These are phyloP conservation scores for Sarocladium strictum DNA, from an alignment of 2,329 filamentous ascomycete genomes.

Conservation along the genomic window DNA sequence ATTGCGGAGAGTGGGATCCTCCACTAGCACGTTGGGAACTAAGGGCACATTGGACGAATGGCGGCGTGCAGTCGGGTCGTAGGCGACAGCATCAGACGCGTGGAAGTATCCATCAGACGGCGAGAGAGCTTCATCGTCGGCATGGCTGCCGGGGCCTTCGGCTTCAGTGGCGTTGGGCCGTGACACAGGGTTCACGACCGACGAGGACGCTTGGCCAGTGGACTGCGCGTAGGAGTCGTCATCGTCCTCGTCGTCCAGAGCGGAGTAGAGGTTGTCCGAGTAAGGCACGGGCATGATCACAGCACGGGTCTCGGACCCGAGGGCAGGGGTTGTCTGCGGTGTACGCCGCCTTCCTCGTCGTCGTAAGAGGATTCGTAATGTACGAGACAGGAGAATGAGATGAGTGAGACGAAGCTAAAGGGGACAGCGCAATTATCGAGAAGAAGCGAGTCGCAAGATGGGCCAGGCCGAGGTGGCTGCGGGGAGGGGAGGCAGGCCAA, in stretches of 20 bases:
- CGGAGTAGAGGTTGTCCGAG: constrained; percentile 42
- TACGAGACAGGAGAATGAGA: neutral
- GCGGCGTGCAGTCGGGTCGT: constrained; percentile 11
- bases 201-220: neutral
- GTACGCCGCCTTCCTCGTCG: neutral
- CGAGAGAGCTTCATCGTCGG: constrained; percentile 31
- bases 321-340: neutral
- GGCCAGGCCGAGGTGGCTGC: neutral
- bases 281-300: constrained; percentile 38
- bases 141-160: constrained; percentile 4
- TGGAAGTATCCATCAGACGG: constrained; percentile 49
- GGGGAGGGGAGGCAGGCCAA: neutral
- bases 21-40: constrained; percentile 42
- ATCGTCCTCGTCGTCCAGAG: constrained; percentile 29
- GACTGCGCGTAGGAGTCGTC: constrained; percentile 15
- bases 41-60: constrained; percentile 29
- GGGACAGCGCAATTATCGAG: neutral
- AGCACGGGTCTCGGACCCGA: neutral
- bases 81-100: constrained; percentile 22
- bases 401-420: neutral
- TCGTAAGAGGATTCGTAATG: constrained; percentile 7
- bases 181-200: neutral
- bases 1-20: constrained; percentile 39
- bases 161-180: constrained; percentile 11
- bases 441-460: neutral